Conservation (phyloP, 768 basidiomycete genomes). For the Serendipita sp. region DNA sequence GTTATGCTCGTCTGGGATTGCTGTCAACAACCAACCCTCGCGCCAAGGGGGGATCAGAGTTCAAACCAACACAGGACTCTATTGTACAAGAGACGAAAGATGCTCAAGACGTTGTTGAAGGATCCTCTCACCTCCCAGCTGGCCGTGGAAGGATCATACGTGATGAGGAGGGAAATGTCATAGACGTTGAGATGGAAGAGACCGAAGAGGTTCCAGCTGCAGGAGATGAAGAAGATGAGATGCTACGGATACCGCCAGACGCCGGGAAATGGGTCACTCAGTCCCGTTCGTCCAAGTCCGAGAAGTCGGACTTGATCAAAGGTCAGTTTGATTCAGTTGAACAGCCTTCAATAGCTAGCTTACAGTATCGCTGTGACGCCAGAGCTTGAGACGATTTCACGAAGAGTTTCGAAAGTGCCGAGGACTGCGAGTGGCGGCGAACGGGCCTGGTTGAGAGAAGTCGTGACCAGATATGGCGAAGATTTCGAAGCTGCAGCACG, state of each 20-base stretch:
- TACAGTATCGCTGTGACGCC: conserved; percentile 8
- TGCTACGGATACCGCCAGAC: conserved; percentile 6
- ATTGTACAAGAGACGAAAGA: not conserved
- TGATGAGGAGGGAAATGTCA: conserved; percentile 60
- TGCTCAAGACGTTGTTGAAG: conserved; percentile 11
- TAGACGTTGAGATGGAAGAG: conserved; percentile 51
- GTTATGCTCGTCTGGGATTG: conserved; percentile 68
- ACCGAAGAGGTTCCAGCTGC: conserved; percentile 14
- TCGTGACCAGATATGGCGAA: conserved; percentile 54
- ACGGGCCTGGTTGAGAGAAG: conserved; percentile 41
- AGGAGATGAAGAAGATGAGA: conserved; percentile 27
- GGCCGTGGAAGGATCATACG: conserved; percentile 72
- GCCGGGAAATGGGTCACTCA: not conserved
- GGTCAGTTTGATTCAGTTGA: conserved; percentile 19
- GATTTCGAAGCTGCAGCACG: conserved; percentile 63
- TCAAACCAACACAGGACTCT: not conserved
- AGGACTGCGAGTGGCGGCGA: conserved; percentile 61
- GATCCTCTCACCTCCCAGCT: conserved; percentile 28
- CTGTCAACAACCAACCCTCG: conserved; percentile 50
- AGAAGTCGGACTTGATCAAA: conserved; percentile 29
- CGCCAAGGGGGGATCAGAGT: conserved; percentile 52
- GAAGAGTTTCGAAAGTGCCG: conserved; percentile 26
- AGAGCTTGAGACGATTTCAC: conserved; percentile 56
- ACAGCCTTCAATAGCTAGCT: conserved; percentile 5
- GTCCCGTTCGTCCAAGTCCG: not conserved